Evolutionary conservation across 768 basidiomycete species (phyloP).

Genomic region (Leccinum disarticulatum): DNA sequence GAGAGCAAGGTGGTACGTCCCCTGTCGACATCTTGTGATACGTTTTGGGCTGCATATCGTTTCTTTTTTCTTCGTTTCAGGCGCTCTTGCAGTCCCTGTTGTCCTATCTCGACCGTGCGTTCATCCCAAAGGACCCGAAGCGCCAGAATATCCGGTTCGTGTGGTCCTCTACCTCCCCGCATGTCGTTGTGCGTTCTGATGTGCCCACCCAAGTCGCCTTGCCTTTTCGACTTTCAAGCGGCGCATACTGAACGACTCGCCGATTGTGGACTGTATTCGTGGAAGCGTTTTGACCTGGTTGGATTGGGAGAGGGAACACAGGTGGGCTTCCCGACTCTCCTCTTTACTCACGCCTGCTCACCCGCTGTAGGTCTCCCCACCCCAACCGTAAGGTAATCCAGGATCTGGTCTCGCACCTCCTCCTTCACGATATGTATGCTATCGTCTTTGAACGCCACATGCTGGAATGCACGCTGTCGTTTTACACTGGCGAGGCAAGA

Average conservation of each 20-base stretch:
- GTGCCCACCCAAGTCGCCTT: constrained; percentile 43
- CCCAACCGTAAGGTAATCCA: constrained; percentile 42
- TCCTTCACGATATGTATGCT: constrained; percentile 55
- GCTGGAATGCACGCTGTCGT: constrained; percentile 47
- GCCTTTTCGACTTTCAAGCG: constrained; percentile 54
- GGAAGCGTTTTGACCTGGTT: constrained; percentile 51
- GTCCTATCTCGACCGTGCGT: constrained; percentile 71
- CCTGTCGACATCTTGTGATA: not conserved
- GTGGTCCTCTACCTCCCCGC: constrained; percentile 6
- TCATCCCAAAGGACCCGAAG: constrained; percentile 44
- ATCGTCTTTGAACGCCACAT: constrained; percentile 57
- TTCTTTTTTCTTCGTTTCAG: constrained; percentile 33
- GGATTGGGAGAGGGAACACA: constrained; percentile 49
- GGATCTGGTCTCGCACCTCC: constrained; percentile 56
- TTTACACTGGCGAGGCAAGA: constrained; percentile 54
- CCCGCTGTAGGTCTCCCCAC: constrained; percentile 36
- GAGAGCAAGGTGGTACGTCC: constrained; percentile 59
- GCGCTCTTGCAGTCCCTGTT: constrained; percentile 59
- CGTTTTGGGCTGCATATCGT: constrained; percentile 1
- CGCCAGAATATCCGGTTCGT: constrained; percentile 47
- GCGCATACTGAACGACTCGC: constrained; percentile 48
- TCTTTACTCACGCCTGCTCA: not conserved
- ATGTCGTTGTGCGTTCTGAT: not conserved
- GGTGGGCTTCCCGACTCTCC: constrained; percentile 23
- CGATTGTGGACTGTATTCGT: constrained; percentile 45